Evolutionary conservation across 768 basidiomycete genomes (phyloP), one percentile per base, ranked within the genome.

Genomic region (Podaxis sp.): DNA sequence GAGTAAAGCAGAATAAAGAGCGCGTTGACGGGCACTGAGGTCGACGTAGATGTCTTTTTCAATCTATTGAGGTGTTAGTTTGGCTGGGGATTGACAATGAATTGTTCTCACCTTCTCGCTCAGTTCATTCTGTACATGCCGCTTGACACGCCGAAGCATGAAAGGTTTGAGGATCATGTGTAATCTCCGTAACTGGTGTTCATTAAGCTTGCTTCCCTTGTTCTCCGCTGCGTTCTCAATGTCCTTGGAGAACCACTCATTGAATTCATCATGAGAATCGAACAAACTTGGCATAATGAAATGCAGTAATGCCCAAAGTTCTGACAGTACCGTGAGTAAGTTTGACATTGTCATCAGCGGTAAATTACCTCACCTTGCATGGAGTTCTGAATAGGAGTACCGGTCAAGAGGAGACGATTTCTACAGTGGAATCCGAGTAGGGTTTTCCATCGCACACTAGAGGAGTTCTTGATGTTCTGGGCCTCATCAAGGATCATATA

Each of bases 401-500:
- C 97, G 1, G 97, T 99, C 44, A 99, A 80, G 15, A 99, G 82
- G 5, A 99, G 81, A 49, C 97, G 86, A 76, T 99, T 99, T 59
- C 97, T 86, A 71, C 96, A 99, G 36, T 95, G 93, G 75, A 99
- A 95, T 17, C 94, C 92, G 52, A 99, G 86, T 17, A 99, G 80
- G 0, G 96, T 96, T 76, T 98, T 99, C 97, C 97, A 99, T 48
- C 97, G 84, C 8, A 93, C 92, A 75, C 92, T 95, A 24, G 93
- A 87, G 24, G 97, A 95, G 70, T 95, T 96, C 82, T 99, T 99
- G 82, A 99, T 99, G 61, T 98, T 98, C 75, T 99, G 97, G 2
- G 97, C 97, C 75, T 99, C 97, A 69, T 99, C 97, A n/a, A 99
- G 82, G 63, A 99, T 87, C 96, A 99, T 99, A 73, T 99, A 99